A percentile compares a stretch with the other conserved stretches of the same genome.
These are phyloP conservation scores for Wickerhamiella dianesei DNA, from an alignment of 805 yeast genomes.

Conservation along the genomic window DNA sequence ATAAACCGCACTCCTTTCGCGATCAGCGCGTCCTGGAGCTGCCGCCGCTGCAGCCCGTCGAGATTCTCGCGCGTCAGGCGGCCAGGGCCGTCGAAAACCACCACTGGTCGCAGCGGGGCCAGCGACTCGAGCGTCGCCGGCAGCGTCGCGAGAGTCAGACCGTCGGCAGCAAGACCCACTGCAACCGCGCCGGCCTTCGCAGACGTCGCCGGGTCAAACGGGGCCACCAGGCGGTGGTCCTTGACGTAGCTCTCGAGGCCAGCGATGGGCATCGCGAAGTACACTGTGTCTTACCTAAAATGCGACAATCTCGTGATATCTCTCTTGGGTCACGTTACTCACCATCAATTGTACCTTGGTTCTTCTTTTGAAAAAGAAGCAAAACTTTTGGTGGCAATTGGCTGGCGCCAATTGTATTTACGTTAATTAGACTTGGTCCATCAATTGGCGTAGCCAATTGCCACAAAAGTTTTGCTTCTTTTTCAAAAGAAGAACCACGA, in stretches of 20 bases:
- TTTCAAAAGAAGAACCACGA: too few species aligned
- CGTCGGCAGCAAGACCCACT: conserved; percentile 16
- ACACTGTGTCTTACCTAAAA: conserved; percentile 1
- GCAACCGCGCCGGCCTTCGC: conserved; percentile 7
- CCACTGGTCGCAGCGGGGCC: conserved; percentile 8
- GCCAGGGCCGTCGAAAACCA: conserved; percentile 20
- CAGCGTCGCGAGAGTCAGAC: conserved; percentile 5
- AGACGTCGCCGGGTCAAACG: conserved; percentile 10
- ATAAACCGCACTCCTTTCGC: conserved; percentile 47
- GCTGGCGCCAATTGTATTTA: too few species aligned
- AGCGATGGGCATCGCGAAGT: conserved; percentile 12
- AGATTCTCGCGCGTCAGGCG: conserved; percentile 9
- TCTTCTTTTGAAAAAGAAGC: too few species aligned
- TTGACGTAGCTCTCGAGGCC: conserved; percentile 14
- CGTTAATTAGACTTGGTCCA: too few species aligned
- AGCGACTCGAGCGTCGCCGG: conserved; percentile 2
- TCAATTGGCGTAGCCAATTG: too few species aligned
- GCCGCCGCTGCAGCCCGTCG: conserved; percentile 13
- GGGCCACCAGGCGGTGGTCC: conserved; percentile 13
- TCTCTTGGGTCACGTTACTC: neutral
- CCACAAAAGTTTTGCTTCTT: too few species aligned
- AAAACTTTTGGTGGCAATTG: neutral
- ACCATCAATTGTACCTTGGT: too few species aligned
- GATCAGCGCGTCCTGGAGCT: conserved; percentile 41
- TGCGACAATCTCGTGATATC: neutral